Evolutionary conservation across 129 eudicot species (phyloP), one percentile per base, ranked within the genome.

Genomic region (Mikania micrantha): DNA sequence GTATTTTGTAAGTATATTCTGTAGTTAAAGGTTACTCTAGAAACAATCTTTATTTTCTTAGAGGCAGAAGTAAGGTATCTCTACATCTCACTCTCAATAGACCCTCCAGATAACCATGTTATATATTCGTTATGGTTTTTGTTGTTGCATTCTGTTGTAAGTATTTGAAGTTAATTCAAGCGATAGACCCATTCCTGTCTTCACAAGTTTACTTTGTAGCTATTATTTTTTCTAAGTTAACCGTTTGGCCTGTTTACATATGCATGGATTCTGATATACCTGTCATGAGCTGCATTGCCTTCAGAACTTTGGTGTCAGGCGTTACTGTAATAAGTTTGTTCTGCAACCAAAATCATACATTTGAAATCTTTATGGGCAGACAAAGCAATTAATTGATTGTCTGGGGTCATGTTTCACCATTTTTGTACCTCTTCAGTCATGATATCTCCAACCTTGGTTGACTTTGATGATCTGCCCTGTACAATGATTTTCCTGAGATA

Each of bases 281-380:
- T 84, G 99, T 94, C 99, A 94, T 94, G 34, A 94, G 80, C 71
- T 94, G 97, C 99, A 94, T 94, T 50, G 99, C 99, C 79, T 85
- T 94, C 80, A 94, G 80, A 78, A 94, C 99, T 74, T 87, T 94
- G 69, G 99, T 94, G 27, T 82, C 82, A 0, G 99, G 99, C n/a
- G 90, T 82, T 10, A 94, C 99, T n/a, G 99, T 94, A 72, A 94
- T 94, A 71, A 94, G 97, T 83, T 94, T 94, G 87, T 94, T 94
- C 99, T 94, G 90, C 82, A 81, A 78, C 27, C 49, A 75, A 4
- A 75, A 54, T 28, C 48, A 39, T 40, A 62, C 5, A 24, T 71
- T 47, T 25, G 10, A 50, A n/a, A 0, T 25, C 9, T 79, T 20
- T 29, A 19, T 45, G 31, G 9, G 53, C 7, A 10, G 45, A 41